Evolutionary conservation across 192 early-diverging fungal genomes (phyloP).

Genomic region (Fimicolochytrium jonesii): DNA sequence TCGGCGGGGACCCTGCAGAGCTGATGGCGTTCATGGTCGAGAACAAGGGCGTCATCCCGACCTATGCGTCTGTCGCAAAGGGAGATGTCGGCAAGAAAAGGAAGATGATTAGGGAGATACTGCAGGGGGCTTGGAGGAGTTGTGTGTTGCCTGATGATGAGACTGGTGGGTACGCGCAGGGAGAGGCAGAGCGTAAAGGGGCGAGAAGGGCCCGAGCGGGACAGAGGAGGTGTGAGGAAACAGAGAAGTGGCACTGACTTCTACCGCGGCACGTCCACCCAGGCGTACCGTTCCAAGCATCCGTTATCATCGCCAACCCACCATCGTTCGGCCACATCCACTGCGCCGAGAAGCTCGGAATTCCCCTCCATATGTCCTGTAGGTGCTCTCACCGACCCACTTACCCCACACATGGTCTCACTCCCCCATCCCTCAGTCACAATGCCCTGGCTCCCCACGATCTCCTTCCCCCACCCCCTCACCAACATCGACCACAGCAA

Average conservation of each 20-base stretch:
- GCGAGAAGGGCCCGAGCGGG: too few species aligned
- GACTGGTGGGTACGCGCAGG: too few species aligned
- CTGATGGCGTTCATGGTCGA: constrained; percentile 68
- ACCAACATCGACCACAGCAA: background rate
- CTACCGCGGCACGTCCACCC: background rate
- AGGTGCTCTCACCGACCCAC: too few species aligned
- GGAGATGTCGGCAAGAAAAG: constrained; percentile 23
- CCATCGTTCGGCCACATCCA: constrained; percentile 66
- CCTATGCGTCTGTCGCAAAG: background rate
- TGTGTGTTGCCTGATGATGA: constrained; percentile 19
- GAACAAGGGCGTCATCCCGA: constrained; percentile 24
- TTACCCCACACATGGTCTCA: too few species aligned
- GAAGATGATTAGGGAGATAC: constrained; percentile 8
- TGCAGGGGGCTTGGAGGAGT: constrained; percentile 13
- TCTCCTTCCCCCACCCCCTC: constrained; percentile 30
- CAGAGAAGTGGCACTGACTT: too few species aligned
- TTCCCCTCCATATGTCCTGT: constrained; percentile 39
- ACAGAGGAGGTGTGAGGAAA: too few species aligned
- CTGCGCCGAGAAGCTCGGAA: constrained; percentile 60
- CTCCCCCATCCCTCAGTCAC: constrained; percentile 23
- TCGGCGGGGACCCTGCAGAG: constrained; percentile 61
- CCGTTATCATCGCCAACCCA: constrained; percentile 65
- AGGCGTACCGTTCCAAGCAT: constrained; percentile 32
- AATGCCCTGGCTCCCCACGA: constrained; percentile 24
- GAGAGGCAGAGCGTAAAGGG: too few species aligned